Conservation (phyloP, 805 yeast genomes). For the Candida ipomoeae region DNA sequence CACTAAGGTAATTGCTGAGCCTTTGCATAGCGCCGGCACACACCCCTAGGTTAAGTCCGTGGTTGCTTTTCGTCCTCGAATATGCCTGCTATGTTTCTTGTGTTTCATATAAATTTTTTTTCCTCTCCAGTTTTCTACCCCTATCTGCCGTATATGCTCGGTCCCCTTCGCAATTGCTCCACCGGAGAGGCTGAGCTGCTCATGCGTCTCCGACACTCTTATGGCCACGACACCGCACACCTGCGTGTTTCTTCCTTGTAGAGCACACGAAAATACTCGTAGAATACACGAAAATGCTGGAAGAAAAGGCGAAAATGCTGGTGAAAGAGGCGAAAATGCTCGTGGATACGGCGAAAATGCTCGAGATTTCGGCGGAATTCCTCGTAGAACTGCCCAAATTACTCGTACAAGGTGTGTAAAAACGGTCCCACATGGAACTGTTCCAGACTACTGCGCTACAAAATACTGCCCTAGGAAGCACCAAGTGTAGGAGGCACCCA, state of each 20-base stretch:
- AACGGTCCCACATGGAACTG: too few relatives aligned
- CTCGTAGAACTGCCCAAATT: too few relatives aligned
- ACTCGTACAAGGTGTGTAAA: too few relatives aligned
- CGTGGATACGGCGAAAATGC: too few relatives aligned
- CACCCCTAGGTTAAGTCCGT: background rate
- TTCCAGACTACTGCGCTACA: too few relatives aligned
- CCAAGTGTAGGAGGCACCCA: too few relatives aligned
- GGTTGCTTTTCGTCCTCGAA: background rate
- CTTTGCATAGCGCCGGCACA: background rate
- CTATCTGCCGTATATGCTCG: background rate
- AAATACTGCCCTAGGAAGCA: too few relatives aligned
- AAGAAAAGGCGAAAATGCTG: background rate
- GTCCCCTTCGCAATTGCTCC: background rate
- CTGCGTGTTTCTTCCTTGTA: background rate
- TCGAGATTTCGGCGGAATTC: too few relatives aligned
- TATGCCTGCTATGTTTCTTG: background rate
- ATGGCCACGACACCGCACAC: background rate
- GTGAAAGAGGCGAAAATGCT: too few relatives aligned
- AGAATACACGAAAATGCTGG: background rate
- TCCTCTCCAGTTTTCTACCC: background rate
- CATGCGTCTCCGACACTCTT: background rate
- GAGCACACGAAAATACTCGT: background rate
- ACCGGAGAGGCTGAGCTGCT: constrained; percentile 1
- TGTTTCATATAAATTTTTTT: background rate
- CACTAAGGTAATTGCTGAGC: background rate